These are phyloP conservation scores for Yamadazyma olivae DNA, from an alignment of 805 yeast species.

Conservation along the genomic window DNA sequence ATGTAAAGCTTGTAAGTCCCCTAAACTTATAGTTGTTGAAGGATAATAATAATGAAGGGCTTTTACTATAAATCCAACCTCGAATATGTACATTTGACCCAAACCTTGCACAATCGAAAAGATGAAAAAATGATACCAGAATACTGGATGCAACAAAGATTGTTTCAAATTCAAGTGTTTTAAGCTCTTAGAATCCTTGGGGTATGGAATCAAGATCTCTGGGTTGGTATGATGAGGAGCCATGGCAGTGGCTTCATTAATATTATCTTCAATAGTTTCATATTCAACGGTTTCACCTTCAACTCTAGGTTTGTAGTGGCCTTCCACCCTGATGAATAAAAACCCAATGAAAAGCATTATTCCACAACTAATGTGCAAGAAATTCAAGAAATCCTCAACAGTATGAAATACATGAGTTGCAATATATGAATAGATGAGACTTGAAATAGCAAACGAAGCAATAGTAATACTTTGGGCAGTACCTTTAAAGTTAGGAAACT, in stretches of 20 bases:
- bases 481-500: slow-evolving; percentile 30
- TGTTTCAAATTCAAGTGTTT: slow-evolving; percentile 16
- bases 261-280: slow-evolving; percentile 6
- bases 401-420: slow-evolving; percentile 18
- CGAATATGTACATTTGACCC: slow-evolving; percentile 37
- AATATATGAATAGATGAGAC: slow-evolving; percentile 23
- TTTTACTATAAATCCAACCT: slow-evolving; percentile 29
- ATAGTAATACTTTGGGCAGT: slow-evolving; percentile 35
- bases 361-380: slow-evolving; percentile 22
- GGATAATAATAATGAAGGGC: slow-evolving; percentile 23
- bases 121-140: slow-evolving; percentile 30
- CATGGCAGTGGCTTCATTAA: slow-evolving; percentile 11
- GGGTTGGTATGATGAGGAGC: slow-evolving; percentile 10
- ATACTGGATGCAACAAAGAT: slow-evolving; percentile 25
- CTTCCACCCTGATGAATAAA: slow-evolving; percentile 28
- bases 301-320: slow-evolving; percentile 13
- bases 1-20: slow-evolving; percentile 27
- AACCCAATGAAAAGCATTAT: slow-evolving; percentile 25
- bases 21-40: slow-evolving; percentile 10
- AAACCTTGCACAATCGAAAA: slow-evolving; percentile 33
- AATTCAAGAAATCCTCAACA: slow-evolving; percentile 20
- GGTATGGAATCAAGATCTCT: no score
- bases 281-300: slow-evolving; percentile 3
- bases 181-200: slow-evolving; percentile 8
- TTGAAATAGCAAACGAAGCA: slow-evolving; percentile 35